phyloP scores from a whole-genome alignment of 768 basidiomycete species.

The Megacollybia marginata region DNA sequence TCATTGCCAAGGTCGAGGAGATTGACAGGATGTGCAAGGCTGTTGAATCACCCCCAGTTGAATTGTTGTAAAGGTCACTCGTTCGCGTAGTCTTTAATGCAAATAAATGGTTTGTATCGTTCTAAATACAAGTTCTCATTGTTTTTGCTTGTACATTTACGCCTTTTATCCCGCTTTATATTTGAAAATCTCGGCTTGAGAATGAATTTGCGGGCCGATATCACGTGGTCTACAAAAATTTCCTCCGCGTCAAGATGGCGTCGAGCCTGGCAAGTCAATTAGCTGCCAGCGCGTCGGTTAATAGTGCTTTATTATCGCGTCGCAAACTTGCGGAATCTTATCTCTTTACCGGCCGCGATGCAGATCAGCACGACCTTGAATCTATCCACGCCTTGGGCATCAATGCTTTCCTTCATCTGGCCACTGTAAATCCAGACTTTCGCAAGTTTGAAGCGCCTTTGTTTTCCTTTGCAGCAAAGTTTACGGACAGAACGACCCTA shows the following conservation, averaged over 20 bases:
- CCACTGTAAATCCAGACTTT: conserved; percentile 51
- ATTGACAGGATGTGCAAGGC: too few species aligned
- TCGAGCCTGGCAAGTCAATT: conserved; percentile 81
- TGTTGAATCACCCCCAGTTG: too few species aligned
- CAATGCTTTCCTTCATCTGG: conserved; percentile 72
- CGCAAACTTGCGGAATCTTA: conserved; percentile 72
- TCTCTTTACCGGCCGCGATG: conserved; percentile 78
- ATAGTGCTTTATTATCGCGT: conserved; percentile 61
- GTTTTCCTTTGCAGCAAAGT: conserved; percentile 75
- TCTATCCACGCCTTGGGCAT: conserved; percentile 74
- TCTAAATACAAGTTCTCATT: too few species aligned
- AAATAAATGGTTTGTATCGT: too few species aligned
- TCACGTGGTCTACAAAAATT: background rate
- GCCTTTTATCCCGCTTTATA: too few species aligned
- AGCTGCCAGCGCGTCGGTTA: conserved; percentile 70
- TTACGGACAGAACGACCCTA: conserved; percentile 73
- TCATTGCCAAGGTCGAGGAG: too few species aligned
- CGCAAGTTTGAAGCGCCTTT: conserved; percentile 58
- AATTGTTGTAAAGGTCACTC: too few species aligned
- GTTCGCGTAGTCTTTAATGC: too few species aligned
- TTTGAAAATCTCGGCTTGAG: too few species aligned
- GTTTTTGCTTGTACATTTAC: too few species aligned
- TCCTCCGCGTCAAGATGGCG: conserved; percentile 28
- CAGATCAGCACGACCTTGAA: conserved; percentile 82
- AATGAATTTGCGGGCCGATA: too few species aligned